Base-by-base conservation (phyloP, 176 grass and related monocot species). In the Oryza brachyantha region DNA sequence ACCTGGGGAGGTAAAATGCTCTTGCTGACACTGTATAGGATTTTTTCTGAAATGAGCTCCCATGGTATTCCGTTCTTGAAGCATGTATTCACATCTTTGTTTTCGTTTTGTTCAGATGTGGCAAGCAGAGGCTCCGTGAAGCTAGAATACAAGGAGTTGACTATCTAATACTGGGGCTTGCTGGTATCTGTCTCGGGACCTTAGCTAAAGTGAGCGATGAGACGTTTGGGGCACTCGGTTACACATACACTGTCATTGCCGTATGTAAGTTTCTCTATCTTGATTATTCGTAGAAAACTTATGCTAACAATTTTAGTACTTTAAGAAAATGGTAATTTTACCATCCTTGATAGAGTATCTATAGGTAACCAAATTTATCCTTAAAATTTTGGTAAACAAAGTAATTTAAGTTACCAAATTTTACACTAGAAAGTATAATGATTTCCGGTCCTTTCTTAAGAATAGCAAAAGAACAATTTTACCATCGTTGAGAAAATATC, bases 141-240 rank as follows among this genome's bases (percentile, higher is more conserved):
- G 88, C 93, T 77, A 88, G 93, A 73, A 88, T 97, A 76, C 93
- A 86, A 84, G 93, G 90, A 29, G 93, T 97, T 16, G 93, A 97
- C 79, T 97, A 81, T 84, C 63, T 93, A 45, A 93, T 97, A 62
- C 39, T 97, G 10, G 86, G 93, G 21, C 85, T 97, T 54, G 90
- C 93, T 52, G 90, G 90, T 54, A 89, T 97, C 27, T 97, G 93
- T 71, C 57, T 97, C 16, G 93, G 93, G 29, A 97, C 93, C 63
- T 73, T 97, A 39, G 93, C 93, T 31, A 97, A 97, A 90, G 87
- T 97, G 72, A 97, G 93, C 31, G 93, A 97, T 40, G 87, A 97
- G 64, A 84, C 90, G 26, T 97, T 97, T 72, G 93, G 90, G 35
- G 85, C 90, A 62, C 90, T 93, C 38, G 93, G 93, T 42, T 97